Percentiles rank a stretch among this genome's conserved stretches.
Evolutionary conservation across 2,329 filamentous ascomycete species (phyloP).

Genomic region (Emericellopsis cladophorae): DNA sequence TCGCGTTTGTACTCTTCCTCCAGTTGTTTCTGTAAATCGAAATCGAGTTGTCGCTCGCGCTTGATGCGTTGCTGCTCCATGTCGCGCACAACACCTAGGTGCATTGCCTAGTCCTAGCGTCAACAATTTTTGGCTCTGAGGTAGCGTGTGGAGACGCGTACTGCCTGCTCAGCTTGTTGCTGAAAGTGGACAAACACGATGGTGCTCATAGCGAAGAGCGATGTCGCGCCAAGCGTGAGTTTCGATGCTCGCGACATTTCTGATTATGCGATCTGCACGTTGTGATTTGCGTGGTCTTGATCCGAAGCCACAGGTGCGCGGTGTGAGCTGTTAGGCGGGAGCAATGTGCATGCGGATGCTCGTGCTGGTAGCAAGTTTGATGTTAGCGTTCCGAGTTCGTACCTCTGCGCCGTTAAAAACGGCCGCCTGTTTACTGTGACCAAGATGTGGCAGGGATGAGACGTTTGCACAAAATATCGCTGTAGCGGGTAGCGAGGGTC

Average conservation of each 20-base stretch:
- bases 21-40: conserved; percentile 76
- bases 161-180: conserved; percentile 72
- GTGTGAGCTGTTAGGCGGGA: no score
- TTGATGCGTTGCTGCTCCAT: conserved; percentile 90
- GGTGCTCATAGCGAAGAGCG: conserved; percentile 61
- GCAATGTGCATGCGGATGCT: no score
- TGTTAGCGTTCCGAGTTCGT: no score
- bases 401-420: no score
- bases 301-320: no score
- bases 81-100: conserved; percentile 84
- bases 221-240: conserved; percentile 67
- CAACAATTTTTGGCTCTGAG: background rate
- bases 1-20: conserved; percentile 85
- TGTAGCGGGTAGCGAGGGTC: no score
- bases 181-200: conserved; percentile 82
- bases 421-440: no score
- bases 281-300: no score
- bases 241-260: conserved; percentile 85
- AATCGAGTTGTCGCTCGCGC: conserved; percentile 82
- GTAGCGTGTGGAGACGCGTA: conserved; percentile 28
- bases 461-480: no score
- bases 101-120: conserved; percentile 60
- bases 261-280: background rate
- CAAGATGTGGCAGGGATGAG: no score
- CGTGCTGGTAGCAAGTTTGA: no score